phyloP scores from a whole-genome alignment of 176 grass and related monocot species.

The maize (Zea mays) region Zm-B73-REFERENCE-NAM-5.0 NC_050101.1:95583501-95584000 shows the following conservation, averaged over 20 bases:
- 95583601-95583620: neutral
- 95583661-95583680: neutral
- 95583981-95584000: constrained; percentile 28
- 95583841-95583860: constrained; percentile 18
- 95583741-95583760: constrained; percentile 11
- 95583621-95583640: constrained; percentile 3
- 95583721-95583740: neutral
- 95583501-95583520: neutral
- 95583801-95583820: constrained; percentile 15
- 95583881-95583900: neutral
- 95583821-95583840: neutral
- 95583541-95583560: neutral
- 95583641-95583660: neutral
- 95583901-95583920: neutral
- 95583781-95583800: constrained; percentile 24
- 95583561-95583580: neutral
- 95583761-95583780: constrained; percentile 18
- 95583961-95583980: neutral
- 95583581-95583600: neutral
- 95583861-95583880: neutral
- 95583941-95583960: neutral
- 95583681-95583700: constrained; percentile 3
- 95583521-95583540: constrained; percentile 32
- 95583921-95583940: neutral
- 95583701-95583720: constrained; percentile 8